phyloP scores from a whole-genome alignment of 768 basidiomycete species.

The Phanerochaete sordida region DNA sequence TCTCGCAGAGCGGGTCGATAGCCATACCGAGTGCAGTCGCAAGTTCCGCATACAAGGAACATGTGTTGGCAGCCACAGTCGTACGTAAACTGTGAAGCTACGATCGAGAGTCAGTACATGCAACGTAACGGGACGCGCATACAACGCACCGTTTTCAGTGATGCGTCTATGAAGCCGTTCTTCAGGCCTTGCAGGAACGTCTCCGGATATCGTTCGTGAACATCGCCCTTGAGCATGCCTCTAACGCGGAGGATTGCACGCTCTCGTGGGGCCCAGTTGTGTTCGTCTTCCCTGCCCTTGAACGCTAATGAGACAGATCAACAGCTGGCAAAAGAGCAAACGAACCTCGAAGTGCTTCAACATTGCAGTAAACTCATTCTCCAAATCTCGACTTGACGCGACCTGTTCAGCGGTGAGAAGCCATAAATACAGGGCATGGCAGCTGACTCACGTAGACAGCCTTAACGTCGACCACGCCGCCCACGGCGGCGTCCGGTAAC shows the following conservation, averaged over 20 bases:
- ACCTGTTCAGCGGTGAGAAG: constrained; percentile 42
- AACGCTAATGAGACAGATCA: not conserved
- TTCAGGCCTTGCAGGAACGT: constrained; percentile 74
- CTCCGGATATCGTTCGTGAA: constrained; percentile 69
- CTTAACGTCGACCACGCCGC: constrained; percentile 41
- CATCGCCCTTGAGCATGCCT: constrained; percentile 88
- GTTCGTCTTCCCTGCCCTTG: constrained; percentile 95
- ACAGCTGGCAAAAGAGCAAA: constrained; percentile 3
- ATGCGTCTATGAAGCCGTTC: constrained; percentile 74
- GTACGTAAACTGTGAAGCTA: constrained; percentile 89
- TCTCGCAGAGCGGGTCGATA: constrained; percentile 81
- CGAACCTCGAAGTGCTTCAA: constrained; percentile 74
- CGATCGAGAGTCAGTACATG: not conserved
- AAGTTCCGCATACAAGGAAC: constrained; percentile 74
- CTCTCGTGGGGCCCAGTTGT: constrained; percentile 90
- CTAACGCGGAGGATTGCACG: constrained; percentile 72
- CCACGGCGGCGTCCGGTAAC: constrained; percentile 37
- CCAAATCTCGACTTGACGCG: constrained; percentile 81
- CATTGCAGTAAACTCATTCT: constrained; percentile 81
- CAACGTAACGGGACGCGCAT: not conserved
- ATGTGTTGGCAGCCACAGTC: constrained; percentile 79
- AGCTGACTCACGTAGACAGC: constrained; percentile 62
- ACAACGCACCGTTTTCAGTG: constrained; percentile 69
- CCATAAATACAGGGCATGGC: not conserved
- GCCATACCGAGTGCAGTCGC: constrained; percentile 57